Conservation (phyloP, 2,329 filamentous ascomycete species). For the Alternaria solani region DNA sequence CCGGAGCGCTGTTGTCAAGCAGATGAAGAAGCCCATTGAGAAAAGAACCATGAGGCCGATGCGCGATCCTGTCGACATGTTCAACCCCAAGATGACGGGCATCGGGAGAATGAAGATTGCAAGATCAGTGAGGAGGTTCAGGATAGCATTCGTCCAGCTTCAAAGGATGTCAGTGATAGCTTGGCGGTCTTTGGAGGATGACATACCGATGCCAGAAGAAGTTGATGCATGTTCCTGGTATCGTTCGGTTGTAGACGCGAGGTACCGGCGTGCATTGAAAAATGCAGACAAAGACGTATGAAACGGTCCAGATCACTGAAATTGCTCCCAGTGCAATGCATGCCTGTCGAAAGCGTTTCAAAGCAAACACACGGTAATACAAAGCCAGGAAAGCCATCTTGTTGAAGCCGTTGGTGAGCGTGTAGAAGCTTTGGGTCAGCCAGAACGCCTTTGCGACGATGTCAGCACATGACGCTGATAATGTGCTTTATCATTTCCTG, state of each 20-base stretch:
- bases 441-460: slow-evolving; percentile 31
- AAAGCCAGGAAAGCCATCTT: slow-evolving; percentile 38
- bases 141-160: slow-evolving; percentile 32
- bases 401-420: slow-evolving; percentile 34
- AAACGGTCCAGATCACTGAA: slow-evolving; percentile 26
- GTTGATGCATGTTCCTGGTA: slow-evolving; percentile 31
- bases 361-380: slow-evolving; percentile 36
- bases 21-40: slow-evolving; percentile 39
- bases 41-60: slow-evolving; percentile 35
- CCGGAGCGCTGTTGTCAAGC: slow-evolving; percentile 35
- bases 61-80: slow-evolving; percentile 29
- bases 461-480: neutral
- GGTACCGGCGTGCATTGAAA: slow-evolving; percentile 34
- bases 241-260: slow-evolving; percentile 22
- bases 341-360: slow-evolving; percentile 24
- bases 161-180: neutral
- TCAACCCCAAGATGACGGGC: slow-evolving; percentile 29
- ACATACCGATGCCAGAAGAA: slow-evolving; percentile 34
- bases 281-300: slow-evolving; percentile 27
- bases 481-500: neutral
- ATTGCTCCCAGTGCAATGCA: slow-evolving; percentile 26
- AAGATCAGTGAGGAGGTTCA: slow-evolving; percentile 32
- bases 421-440: slow-evolving; percentile 35
- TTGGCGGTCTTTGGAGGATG: neutral
- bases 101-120: slow-evolving; percentile 33